These are phyloP conservation scores for Leccinellum rugosiceps DNA, from an alignment of 768 basidiomycete species.

Conservation along the genomic window DNA sequence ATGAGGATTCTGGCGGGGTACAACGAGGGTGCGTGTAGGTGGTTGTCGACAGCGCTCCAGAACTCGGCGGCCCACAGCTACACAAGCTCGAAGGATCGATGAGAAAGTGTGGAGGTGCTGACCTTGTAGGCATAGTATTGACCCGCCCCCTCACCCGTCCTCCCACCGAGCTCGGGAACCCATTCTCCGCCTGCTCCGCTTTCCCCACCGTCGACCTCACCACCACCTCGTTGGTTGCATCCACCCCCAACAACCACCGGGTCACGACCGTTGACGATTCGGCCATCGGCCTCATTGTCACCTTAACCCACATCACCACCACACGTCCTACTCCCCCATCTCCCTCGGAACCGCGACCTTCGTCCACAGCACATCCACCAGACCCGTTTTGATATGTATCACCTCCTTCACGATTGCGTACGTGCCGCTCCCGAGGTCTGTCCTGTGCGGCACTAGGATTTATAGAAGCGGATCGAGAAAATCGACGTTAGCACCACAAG, in stretches of 20 bases:
- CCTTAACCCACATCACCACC: no score
- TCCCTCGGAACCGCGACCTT: no score
- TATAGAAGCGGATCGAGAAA: neutral
- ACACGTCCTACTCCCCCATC: no score
- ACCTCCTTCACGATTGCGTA: slow-evolving; percentile 96
- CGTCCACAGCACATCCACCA: no score
- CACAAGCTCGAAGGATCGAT: slow-evolving; percentile 7
- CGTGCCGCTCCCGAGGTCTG: slow-evolving; percentile 89
- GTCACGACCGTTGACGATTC: no score
- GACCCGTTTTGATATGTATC: slow-evolving; percentile 88
- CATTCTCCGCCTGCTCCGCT: no score
- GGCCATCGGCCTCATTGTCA: no score
- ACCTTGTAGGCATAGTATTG: slow-evolving; percentile 99
- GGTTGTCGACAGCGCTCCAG: neutral
- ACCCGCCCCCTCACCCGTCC: no score
- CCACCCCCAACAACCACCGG: no score
- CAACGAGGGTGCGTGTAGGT: slow-evolving; percentile 1
- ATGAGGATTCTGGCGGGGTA: neutral
- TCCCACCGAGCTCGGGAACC: no score
- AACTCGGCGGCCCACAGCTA: neutral
- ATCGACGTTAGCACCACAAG: slow-evolving; percentile 7
- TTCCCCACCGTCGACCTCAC: no score
- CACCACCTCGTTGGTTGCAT: no score
- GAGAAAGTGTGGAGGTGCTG: slow-evolving; percentile 21
- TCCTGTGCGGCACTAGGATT: slow-evolving; percentile 74